phyloP scores from a whole-genome alignment of 108 stramenopile genomes.

The Craspedostauros australis region DNA sequence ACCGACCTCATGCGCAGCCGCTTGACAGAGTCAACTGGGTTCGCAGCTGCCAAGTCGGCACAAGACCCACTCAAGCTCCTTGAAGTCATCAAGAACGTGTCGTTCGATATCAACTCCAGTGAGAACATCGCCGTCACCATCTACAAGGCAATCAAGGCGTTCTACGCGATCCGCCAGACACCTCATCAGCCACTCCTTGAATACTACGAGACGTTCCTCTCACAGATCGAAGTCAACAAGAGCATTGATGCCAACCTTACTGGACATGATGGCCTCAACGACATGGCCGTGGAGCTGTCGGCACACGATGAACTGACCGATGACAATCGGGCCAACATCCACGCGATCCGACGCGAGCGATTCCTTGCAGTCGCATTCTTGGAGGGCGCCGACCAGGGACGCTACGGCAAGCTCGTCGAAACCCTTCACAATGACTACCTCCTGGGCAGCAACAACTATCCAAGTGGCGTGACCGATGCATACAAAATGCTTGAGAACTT shows the following conservation, averaged over 20 bases:
- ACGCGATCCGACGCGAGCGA: too few species aligned
- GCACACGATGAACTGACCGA: not conserved
- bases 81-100: not conserved
- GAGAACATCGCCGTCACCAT: conserved; percentile 5
- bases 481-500: conserved; percentile 7
- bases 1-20: conserved; percentile 4
- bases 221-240: conserved; percentile 10
- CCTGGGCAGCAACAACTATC: conserved; percentile 19
- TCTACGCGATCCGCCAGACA: conserved; percentile 4
- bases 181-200: not conserved
- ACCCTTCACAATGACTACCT: conserved; percentile 10
- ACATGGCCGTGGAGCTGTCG: too few species aligned
- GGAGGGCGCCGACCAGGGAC: not conserved
- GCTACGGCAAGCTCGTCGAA: conserved; percentile 14
- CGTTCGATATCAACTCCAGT: conserved; percentile 1
- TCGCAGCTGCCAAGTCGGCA: not conserved
- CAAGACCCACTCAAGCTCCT: conserved; percentile 10
- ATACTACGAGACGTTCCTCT: conserved; percentile 12
- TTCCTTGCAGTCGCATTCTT: conserved; percentile 17
- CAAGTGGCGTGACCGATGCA: conserved; percentile 15
- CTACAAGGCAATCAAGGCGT: conserved; percentile 3
- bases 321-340: too few species aligned
- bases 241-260: too few species aligned
- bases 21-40: not conserved
- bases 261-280: too few species aligned